Base-by-base conservation (phyloP, 2,329 filamentous ascomycete genomes). In the Xylariales sp. region DNA sequence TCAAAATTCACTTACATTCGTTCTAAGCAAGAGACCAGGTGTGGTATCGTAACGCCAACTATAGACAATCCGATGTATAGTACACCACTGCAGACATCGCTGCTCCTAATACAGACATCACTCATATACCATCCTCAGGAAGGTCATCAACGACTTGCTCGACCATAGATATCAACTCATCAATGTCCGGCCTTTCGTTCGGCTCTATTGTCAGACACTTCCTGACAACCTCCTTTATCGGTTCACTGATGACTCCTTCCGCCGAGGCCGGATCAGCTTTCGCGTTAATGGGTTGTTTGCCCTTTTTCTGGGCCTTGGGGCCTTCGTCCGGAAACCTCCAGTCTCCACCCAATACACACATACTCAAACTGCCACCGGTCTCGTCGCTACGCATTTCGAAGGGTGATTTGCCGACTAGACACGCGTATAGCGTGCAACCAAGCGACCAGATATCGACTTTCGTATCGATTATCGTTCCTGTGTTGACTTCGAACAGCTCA, bases 401-500 rank as follows among this genome's bases (percentile, higher is more conserved):
- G 2, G 93, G 93, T 11, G 87, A 94, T 65, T 98, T 97, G 50
- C 93, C 93, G 20, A 97, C 88, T 8, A 98, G 76, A 58, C 93
- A 97, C 27, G 93, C 93, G 65, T 95, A 98, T 32, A 98, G 73
- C n/a, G 93, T 97, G 71, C 93, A 97, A 38, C 93, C 93, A 16
- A 98, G 70, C 12, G 88, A 95, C 93, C 93, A 98, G 51, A 98
- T 95, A 63, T 98, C 93, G 29, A 95, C 88, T 61, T 96, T 96
- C 10, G 90, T 95, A 65, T 97, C 93, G 57, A 98, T 85, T 38
- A 88, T 80, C 36, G 84, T 83, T 48, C 88, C 91, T 3, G 89
- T 96, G 67, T 95, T 95, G 43, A 97, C 93, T 62, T 98, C 93
- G 64, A 98, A 98, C 46, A 98, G 82, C 66, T 98, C 93, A 0